Evolutionary conservation across 139 green algal genomes (phyloP).

Genomic region (Deuterostichococcus epilithicus): DNA sequence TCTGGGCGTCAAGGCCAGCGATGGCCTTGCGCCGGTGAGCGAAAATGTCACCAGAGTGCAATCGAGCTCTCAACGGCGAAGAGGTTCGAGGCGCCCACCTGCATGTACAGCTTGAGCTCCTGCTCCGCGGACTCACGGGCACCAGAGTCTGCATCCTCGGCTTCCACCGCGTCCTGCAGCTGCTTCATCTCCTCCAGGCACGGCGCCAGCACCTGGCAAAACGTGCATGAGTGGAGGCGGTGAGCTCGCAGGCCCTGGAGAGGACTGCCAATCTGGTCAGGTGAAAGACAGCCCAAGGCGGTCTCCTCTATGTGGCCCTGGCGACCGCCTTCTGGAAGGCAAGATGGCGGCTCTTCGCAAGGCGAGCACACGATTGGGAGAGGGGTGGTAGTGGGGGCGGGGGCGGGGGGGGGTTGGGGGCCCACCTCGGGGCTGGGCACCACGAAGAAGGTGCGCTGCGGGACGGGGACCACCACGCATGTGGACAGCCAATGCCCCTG

Average conservation of each 20-base stretch:
- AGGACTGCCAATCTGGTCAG: too few relatives aligned
- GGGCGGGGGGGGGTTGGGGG: too few relatives aligned
- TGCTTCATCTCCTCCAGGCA: neutral
- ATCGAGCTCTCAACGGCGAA: too few relatives aligned
- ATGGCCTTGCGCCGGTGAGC: conserved; percentile 52
- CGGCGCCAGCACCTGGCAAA: neutral
- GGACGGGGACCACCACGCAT: conserved; percentile 27
- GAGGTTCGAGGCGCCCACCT: too few relatives aligned
- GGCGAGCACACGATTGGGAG: too few relatives aligned
- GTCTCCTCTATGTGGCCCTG: too few relatives aligned
- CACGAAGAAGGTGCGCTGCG: conserved; percentile 16
- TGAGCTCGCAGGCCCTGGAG: too few relatives aligned
- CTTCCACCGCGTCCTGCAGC: neutral
- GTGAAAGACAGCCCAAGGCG: too few relatives aligned
- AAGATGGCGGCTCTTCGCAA: too few relatives aligned
- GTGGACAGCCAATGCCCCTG: conserved; percentile 6
- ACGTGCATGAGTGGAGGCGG: too few relatives aligned
- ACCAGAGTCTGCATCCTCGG: neutral
- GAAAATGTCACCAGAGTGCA: neutral
- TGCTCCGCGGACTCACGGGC: neutral
- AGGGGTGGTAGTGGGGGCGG: too few relatives aligned
- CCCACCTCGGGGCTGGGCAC: neutral
- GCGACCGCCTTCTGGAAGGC: too few relatives aligned
- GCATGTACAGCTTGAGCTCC: neutral
- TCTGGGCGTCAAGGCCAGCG: conserved; percentile 76